A percentile compares a stretch with the other conserved stretches of the same genome.
Evolutionary conservation across 1,139 yeast species (phyloP).

Genomic region (Saccharomyces hybrid): DNA sequence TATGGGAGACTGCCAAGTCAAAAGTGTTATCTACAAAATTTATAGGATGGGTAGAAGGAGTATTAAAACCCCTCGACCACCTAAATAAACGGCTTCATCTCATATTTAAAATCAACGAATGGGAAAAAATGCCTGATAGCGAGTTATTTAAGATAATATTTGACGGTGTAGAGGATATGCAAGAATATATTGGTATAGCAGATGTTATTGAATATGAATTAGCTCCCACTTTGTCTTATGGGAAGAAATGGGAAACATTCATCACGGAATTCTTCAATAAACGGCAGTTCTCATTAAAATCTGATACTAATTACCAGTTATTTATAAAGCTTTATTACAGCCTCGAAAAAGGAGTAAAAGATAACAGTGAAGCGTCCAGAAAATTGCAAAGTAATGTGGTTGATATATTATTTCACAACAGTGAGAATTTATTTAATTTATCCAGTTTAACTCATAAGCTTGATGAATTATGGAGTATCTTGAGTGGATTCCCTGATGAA

Average conservation of each 20-base stretch:
- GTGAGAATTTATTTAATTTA: conserved; percentile 8
- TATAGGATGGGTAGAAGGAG: conserved; percentile 20
- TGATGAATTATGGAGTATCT: conserved; percentile 9
- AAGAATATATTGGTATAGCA: conserved; percentile 3
- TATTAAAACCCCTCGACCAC: conserved; percentile 23
- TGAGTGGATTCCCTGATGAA: conserved; percentile 12
- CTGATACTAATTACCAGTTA: conserved; percentile 10
- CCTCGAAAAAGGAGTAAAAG: conserved; percentile 4
- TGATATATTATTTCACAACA: conserved; percentile 21
- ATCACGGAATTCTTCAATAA: conserved; percentile 11
- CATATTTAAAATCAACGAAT: conserved; percentile 15
- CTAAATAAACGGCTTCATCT: conserved; percentile 12
- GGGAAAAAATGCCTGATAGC: conserved; percentile 12
- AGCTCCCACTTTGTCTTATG: conserved; percentile 19
- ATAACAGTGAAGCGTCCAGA: not conserved
- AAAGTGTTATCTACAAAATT: conserved; percentile 6
- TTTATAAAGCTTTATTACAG: conserved; percentile 10
- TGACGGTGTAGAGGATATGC: conserved; percentile 3
- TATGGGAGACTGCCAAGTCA: conserved; percentile 13
- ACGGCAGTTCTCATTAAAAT: conserved; percentile 14
- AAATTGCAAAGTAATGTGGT: conserved; percentile 12
- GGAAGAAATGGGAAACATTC: conserved; percentile 11
- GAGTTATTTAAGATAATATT: conserved; percentile 13
- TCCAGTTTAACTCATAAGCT: conserved; percentile 4
- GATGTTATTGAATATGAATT: conserved; percentile 12